Base-by-base conservation (phyloP, 1,284 basidiomycete species). In the Papiliotrema laurentii region DNA sequence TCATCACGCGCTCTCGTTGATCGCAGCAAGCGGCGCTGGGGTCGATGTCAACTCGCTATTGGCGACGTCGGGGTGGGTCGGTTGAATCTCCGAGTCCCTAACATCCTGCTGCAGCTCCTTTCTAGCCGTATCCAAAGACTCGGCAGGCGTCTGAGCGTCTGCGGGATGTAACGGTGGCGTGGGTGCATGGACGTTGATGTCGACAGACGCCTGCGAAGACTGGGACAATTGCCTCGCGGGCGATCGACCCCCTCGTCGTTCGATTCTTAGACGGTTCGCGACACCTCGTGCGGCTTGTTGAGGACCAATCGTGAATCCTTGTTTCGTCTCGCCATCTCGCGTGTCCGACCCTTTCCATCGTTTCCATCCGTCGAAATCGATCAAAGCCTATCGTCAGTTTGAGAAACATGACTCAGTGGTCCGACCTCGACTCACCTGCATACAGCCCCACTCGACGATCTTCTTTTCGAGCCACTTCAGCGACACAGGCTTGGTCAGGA, bases 381-480 rank as follows among this genome's bases (percentile, higher is more conserved):
- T 74, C 43, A 75, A 54, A 1, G 73, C 72, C 67, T 72, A 44
- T n/a, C n/a, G 37, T 55, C 46, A 60, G 56, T 43, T 10, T n/a
- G 31, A 16, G 43, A 33, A 42, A 5, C 5, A 26, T 35, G 30
- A n/a, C 21, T n/a, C n/a, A n/a, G n/a, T n/a, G 21, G 6, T n/a
- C 30, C 25, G n/a, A 10, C 22, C 14, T 34, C 6, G 4, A 56
- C 70, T 53, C 45, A 69, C 70, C 63, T 74, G 73, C 72, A 75
- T 75, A 49, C 72, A 78, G 4, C 79, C 94, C 96, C 96, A 99
- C 72, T 99, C 96, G 55, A 96, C 88, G 62, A 98, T 93, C 79
- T 99, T 99, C 77, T 86, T 89, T 71, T 97, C 92, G 45, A 99
- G 78, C 96, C 96, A 99, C 43, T 87, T 80, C 19, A 96, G 77